A percentile compares a stretch with the other conserved stretches of the same genome.
Evolutionary conservation across 352 stramenopile species (phyloP).

Genomic region (Albugo laibachii): DNA sequence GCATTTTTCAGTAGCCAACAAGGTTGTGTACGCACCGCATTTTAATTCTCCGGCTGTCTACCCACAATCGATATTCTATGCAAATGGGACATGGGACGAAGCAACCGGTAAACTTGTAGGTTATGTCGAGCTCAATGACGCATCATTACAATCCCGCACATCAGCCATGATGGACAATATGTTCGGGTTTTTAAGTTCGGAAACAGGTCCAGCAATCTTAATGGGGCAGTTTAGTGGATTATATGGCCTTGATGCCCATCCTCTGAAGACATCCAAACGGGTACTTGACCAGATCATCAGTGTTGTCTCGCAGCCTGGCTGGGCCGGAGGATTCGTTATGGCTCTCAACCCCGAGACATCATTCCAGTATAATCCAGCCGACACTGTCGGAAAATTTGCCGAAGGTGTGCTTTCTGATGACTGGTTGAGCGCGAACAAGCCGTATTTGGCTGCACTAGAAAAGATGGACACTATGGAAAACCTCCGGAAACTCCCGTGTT

Average conservation of each 20-base stretch:
- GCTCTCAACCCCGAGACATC: slow-evolving; percentile 17
- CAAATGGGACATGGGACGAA: slow-evolving; percentile 4
- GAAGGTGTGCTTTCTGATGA: slow-evolving; percentile 12
- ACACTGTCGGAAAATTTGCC: slow-evolving; percentile 7
- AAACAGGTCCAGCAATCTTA: slow-evolving; percentile 10
- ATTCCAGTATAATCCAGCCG: slow-evolving; percentile 21
- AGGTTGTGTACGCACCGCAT: slow-evolving; percentile 18
- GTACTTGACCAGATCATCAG: slow-evolving; percentile 15
- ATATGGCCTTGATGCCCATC: slow-evolving; percentile 13
- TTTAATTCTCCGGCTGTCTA: slow-evolving; percentile 18
- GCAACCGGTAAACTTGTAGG: slow-evolving; percentile 3
- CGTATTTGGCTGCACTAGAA: slow-evolving; percentile 11
- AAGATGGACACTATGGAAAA: slow-evolving; percentile 17
- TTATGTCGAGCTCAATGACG: slow-evolving; percentile 15
- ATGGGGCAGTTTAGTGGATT: slow-evolving; percentile 18
- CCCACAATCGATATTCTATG: slow-evolving; percentile 13
- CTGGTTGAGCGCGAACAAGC: slow-evolving; percentile 12
- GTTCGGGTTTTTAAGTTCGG: slow-evolving; percentile 16
- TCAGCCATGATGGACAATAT: slow-evolving; percentile 16
- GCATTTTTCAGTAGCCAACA: slow-evolving; percentile 4
- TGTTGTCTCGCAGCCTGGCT: slow-evolving; percentile 13
- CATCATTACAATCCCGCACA: slow-evolving; percentile 8
- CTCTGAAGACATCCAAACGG: slow-evolving; percentile 13
- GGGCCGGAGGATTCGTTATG: slow-evolving; percentile 17
- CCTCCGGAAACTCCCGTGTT: slow-evolving; percentile 15